Evolutionary conservation across 352 stramenopile species (phyloP).

Genomic region (Phytophthora chlamydospora): DNA sequence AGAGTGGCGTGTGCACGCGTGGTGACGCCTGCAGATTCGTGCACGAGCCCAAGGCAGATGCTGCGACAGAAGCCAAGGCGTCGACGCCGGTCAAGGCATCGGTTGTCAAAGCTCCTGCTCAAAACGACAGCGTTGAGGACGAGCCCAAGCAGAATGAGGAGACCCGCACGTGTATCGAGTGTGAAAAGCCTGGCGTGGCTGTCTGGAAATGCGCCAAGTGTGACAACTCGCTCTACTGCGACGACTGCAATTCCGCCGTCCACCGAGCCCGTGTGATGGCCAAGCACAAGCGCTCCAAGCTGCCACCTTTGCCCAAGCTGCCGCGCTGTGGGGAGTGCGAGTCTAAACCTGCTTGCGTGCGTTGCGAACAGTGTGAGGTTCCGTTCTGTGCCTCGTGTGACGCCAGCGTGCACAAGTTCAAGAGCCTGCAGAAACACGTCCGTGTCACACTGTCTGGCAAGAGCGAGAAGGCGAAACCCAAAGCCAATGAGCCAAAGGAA

Average conservation of each 20-base stretch:
- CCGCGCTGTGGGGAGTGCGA: slow-evolving; percentile 66
- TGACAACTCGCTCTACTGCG: slow-evolving; percentile 68
- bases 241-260: slow-evolving; percentile 59
- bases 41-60: slow-evolving; percentile 30
- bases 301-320: slow-evolving; percentile 36
- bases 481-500: slow-evolving; percentile 21
- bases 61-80: background rate
- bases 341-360: slow-evolving; percentile 36
- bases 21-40: slow-evolving; percentile 57
- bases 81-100: slow-evolving; percentile 4
- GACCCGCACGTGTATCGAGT: slow-evolving; percentile 66
- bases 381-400: slow-evolving; percentile 61
- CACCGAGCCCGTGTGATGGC: slow-evolving; percentile 71
- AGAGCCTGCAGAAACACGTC: slow-evolving; percentile 62
- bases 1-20: slow-evolving; percentile 55
- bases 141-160: slow-evolving; percentile 18
- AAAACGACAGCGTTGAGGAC: slow-evolving; percentile 6
- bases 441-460: slow-evolving; percentile 28
- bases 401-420: slow-evolving; percentile 73
- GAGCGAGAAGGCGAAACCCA: slow-evolving; percentile 13
- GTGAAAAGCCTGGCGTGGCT: slow-evolving; percentile 51
- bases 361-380: slow-evolving; percentile 68
- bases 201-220: slow-evolving; percentile 62
- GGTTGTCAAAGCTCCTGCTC: slow-evolving; percentile 1
- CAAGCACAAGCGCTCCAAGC: slow-evolving; percentile 52